Evolutionary conservation across 1,139 yeast species (phyloP).

Genomic region (Yamadazyma triangularis): DNA sequence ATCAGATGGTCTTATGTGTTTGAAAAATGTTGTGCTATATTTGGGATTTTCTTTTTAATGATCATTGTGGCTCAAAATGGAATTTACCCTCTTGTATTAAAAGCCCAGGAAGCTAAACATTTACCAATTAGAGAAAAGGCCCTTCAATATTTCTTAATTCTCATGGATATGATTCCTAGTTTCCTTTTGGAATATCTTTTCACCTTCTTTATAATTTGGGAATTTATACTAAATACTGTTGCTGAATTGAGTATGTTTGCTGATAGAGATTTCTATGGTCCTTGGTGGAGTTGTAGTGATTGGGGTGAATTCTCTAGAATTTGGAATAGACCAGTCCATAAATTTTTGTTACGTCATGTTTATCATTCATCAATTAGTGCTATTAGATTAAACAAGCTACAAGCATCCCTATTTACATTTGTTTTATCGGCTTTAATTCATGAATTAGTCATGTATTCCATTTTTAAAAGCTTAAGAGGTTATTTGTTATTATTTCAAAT

Average conservation of each 20-base stretch:
- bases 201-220: conserved; percentile 91
- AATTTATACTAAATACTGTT: conserved; percentile 78
- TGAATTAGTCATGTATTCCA: conserved; percentile 87
- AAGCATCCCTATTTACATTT: conserved; percentile 80
- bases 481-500: conserved; percentile 78
- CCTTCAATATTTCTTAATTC: conserved; percentile 51
- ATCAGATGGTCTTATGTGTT: conserved; percentile 69
- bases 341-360: conserved; percentile 84
- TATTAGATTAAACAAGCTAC: conserved; percentile 55
- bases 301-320: conserved; percentile 93
- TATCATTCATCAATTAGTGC: conserved; percentile 88
- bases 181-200: conserved; percentile 70
- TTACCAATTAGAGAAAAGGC: conserved; percentile 45
- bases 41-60: conserved; percentile 85
- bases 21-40: conserved; percentile 72
- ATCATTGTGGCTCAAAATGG: conserved; percentile 73
- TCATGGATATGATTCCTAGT: conserved; percentile 77
- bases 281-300: conserved; percentile 96
- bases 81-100: conserved; percentile 71
- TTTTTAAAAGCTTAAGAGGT: conserved; percentile 76
- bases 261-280: conserved; percentile 89
- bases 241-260: conserved; percentile 86
- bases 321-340: conserved; percentile 95
- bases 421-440: conserved; percentile 78
- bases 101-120: conserved; percentile 49